Evolutionary conservation across 2,329 filamentous ascomycete species (phyloP), one percentile per base, ranked within the genome.

Genomic region (Aureobasidium leucospermi): DNA sequence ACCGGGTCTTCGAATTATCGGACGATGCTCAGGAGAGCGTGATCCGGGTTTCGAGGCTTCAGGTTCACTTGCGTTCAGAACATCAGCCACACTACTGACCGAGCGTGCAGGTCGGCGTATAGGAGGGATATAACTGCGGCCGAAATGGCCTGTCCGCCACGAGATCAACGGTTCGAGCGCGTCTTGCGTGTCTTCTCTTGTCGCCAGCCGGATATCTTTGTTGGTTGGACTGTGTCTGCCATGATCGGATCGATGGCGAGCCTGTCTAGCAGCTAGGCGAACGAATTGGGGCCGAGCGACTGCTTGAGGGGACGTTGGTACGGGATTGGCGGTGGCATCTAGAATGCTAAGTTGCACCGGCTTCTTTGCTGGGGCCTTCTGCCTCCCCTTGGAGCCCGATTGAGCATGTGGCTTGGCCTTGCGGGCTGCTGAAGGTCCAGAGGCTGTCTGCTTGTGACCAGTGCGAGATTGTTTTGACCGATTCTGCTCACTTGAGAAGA

Each of bases 121-220:
- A 9, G 42, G 34, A 38, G 53, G 53, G 2, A 10, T 15, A 16
- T 19, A 57, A 39, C 4, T 55, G 60, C 60, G 42, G 31, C 34
- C 39, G 46, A 79, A 71, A 16, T 63, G 69, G 16, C 82, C 81
- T 38, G 69, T 68, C 63, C 70, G 76, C 83, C 83, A 85, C 59
- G 78, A 72, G 47, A 67, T 70, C 53, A 85, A 70, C 3, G 75
- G 73, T 34, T 67, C 63, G 53, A 77, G 79, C 7, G 80, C 80
- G 65, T 85, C 82, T 49, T 75, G 71, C 0, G 81, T 85, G 62
- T 86, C 83, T 8, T 72, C 65, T 34, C 69, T 71, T 28, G 78
- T 83, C 15, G 76, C 77, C 29, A 85, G 68, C 55, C 76, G 74
- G 52, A 85, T 73, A 39, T 78, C 72, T 64, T 85, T 84, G 52